Conservation (phyloP, 108 stramenopile genomes). For the Schizochytrium sp. region DNA sequence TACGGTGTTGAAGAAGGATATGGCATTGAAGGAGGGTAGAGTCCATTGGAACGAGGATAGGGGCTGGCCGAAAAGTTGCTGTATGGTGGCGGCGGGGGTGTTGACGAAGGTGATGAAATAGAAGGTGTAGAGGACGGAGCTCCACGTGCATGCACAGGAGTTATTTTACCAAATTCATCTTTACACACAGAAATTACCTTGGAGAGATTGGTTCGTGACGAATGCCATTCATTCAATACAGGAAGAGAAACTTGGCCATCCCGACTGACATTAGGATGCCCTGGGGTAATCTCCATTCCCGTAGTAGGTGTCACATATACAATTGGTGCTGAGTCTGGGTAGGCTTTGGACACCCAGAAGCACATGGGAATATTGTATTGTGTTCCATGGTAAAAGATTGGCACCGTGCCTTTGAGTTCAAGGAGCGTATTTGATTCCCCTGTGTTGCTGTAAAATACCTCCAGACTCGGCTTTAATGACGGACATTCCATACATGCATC, state of each 20-base stretch:
- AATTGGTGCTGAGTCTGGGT: not conserved
- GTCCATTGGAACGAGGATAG: not conserved
- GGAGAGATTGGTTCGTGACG: not conserved
- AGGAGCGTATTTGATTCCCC: not conserved
- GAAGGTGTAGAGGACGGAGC: not conserved
- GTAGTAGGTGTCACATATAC: conserved; percentile 25
- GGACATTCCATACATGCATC: not conserved
- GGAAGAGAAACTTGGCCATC: not conserved
- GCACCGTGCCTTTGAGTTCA: conserved; percentile 36
- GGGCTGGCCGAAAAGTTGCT: not conserved
- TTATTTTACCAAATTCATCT: not conserved
- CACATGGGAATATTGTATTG: conserved; percentile 39
- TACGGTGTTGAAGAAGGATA: not conserved
- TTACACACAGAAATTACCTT: not conserved
- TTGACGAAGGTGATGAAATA: not conserved
- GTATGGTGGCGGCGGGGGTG: conserved; percentile 17
- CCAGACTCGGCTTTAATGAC: not conserved
- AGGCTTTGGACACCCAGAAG: conserved; percentile 24
- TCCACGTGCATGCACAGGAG: not conserved
- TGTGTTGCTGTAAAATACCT: not conserved
- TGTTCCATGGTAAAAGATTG: conserved; percentile 12
- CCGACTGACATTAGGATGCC: not conserved
- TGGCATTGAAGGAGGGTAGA: not conserved
- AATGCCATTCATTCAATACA: not conserved
- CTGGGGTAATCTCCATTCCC: not conserved